phyloP scores from a whole-genome alignment of 352 stramenopile genomes.

The Pythium rishiriense region DNA sequence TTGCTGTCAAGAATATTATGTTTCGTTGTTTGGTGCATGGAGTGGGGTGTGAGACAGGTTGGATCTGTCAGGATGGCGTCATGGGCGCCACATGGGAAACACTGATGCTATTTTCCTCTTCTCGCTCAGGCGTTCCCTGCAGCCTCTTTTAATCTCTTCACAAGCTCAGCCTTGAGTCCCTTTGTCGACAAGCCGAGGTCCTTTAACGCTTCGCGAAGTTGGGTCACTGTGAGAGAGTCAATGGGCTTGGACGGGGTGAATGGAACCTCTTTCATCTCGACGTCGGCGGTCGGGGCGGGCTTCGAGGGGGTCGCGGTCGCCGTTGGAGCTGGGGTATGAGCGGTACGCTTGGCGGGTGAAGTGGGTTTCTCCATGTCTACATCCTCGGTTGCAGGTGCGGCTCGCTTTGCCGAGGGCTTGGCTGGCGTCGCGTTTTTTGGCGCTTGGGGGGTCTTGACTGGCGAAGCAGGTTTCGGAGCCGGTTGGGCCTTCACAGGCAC shows the following conservation, averaged over 20 bases:
- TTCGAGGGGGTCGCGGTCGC: slow-evolving; percentile 18
- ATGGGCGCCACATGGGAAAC: no score
- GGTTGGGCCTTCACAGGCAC: slow-evolving; percentile 11
- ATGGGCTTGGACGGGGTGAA: slow-evolving; percentile 76
- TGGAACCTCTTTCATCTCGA: slow-evolving; percentile 63
- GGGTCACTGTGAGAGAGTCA: slow-evolving; percentile 71
- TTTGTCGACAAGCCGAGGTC: slow-evolving; percentile 74
- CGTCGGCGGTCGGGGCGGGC: slow-evolving; percentile 31
- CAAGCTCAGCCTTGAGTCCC: slow-evolving; percentile 81
- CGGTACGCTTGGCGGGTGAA: slow-evolving; percentile 8
- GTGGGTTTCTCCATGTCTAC: slow-evolving; percentile 16
- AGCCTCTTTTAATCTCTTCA: slow-evolving; percentile 78
- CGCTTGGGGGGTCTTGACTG: slow-evolving; percentile 13
- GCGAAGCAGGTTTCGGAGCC: slow-evolving; percentile 1
- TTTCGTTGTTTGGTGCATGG: slow-evolving; percentile 13
- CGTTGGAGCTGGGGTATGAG: neutral
- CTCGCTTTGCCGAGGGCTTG: slow-evolving; percentile 9
- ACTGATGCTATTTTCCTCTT: neutral
- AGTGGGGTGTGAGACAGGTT: neutral
- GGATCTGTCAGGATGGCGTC: neutral
- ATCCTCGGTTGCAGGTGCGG: slow-evolving; percentile 7
- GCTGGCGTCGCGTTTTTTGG: slow-evolving; percentile 17
- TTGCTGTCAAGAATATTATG: slow-evolving; percentile 25
- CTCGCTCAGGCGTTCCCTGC: slow-evolving; percentile 26
- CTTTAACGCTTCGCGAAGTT: slow-evolving; percentile 76